Evolutionary conservation across 106 monocot species (phyloP), one percentile per base, ranked within the genome.

Genomic region (Dendrobium nobile): DNA sequence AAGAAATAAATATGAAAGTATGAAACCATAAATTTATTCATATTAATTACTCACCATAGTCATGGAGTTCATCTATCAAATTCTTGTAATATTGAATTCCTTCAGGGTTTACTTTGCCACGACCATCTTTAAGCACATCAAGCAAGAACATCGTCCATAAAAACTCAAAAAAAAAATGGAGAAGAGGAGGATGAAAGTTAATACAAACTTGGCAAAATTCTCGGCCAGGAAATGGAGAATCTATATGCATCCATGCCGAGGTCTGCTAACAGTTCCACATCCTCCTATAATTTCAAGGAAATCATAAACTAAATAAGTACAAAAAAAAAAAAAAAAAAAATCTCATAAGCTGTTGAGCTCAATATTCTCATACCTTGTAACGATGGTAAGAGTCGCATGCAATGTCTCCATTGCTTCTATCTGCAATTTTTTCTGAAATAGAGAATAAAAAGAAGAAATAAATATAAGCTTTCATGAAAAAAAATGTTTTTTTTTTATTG

Each of bases 361-460:
- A 61, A 2, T 42, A 42, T 75, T 20, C 7, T 73, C 8, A 7
- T 54, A 87, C 89, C 87, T 87, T 89, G 77, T 83, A 89, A 31
- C 82, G 84, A 80, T 89, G 84, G 64, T 89, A 89, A 5, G 81
- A 84, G 44, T 85, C 89, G 3, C 82, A 75, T 1, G 87, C 75
- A 22, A 82, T 37, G 37, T 89, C 89, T n/a, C 79, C 89, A 9
- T 79, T 84, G 61, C 84, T 80, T 4, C 77, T 55, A 47, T 85
- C 84, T 4, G 28, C 41, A 64, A 86, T 81, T 47, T 74, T 81
- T 22, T 86, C 89, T 76, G 76, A 76, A 76, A 24, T 8, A n/a
- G 0, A 43, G 7, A 51, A 51, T 13, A 51, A 51, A 16, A 51
- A 13, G 15, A 13, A 51, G 3, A 37, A 47, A 47, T 47, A 0